Percentiles rank a stretch among this genome's conserved stretches.
Conservation (phyloP, 768 basidiomycete species). For the Trametes elegans region DNA sequence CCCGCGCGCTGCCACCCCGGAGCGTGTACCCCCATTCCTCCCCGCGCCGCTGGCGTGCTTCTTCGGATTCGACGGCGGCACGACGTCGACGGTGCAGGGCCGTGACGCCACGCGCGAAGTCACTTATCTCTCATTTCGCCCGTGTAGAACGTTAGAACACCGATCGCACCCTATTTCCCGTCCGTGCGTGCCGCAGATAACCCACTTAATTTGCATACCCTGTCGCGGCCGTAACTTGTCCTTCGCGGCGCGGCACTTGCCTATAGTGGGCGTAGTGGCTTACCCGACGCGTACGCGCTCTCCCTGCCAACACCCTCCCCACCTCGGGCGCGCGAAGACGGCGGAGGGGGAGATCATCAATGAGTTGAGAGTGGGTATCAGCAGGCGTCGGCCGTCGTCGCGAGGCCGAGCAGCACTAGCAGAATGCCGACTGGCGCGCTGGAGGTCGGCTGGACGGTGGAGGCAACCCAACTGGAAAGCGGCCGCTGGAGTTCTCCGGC, state of each 20-base stretch:
- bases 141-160: not conserved
- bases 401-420: no score
- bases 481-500: not conserved
- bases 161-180: conserved; percentile 14
- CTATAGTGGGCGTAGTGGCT: no score
- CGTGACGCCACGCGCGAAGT: conserved; percentile 1
- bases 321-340: no score
- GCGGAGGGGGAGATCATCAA: not conserved
- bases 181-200: not conserved
- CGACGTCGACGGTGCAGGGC: not conserved
- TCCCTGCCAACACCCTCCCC: not conserved
- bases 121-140: not conserved
- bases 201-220: no score
- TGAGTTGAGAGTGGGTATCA: no score
- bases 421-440: not conserved
- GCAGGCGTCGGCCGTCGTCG: no score
- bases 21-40: not conserved
- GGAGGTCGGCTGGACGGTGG: not conserved
- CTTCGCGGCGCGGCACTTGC: no score
- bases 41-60: not conserved
- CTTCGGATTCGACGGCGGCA: conserved; percentile 12
- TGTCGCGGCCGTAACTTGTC: no score
- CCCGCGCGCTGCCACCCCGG: not conserved
- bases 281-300: no score
- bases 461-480: no score